Evolutionary conservation across 768 basidiomycete genomes (phyloP).

Genomic region (Wakefieldia striispora): DNA sequence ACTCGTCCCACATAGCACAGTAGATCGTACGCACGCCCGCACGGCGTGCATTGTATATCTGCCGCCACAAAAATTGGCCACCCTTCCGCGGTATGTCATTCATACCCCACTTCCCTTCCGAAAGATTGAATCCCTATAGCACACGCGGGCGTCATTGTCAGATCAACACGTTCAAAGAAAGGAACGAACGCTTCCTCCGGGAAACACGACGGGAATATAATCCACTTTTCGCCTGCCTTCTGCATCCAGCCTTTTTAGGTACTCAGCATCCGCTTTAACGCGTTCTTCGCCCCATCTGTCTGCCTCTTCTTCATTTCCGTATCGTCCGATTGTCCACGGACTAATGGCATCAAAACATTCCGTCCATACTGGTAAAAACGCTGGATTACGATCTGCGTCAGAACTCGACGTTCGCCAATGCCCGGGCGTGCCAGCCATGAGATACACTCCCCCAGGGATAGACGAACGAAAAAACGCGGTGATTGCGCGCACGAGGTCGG

Average conservation of each 20-base stretch:
- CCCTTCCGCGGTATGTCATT: conserved; percentile 73
- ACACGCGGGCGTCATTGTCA: conserved; percentile 1
- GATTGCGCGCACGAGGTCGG: conserved; percentile 54
- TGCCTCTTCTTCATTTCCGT: conserved; percentile 55
- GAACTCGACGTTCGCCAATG: conserved; percentile 72
- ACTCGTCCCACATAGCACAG: conserved; percentile 90
- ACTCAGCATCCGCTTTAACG: conserved; percentile 62
- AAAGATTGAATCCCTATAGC: conserved; percentile 65
- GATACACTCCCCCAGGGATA: conserved; percentile 72
- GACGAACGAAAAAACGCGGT: conserved; percentile 54
- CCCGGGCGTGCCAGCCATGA: conserved; percentile 67
- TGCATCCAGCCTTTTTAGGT: conserved; percentile 51
- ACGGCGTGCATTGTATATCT: conserved; percentile 65
- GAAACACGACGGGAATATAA: conserved; percentile 82
- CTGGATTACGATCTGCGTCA: conserved; percentile 69
- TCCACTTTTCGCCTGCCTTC: conserved; percentile 54
- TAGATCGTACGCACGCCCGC: conserved; percentile 67
- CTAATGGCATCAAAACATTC: conserved; percentile 78
- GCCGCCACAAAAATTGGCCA: conserved; percentile 77
- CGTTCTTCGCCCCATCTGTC: conserved; percentile 61
- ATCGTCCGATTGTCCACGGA: conserved; percentile 82
- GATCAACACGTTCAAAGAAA: background rate
- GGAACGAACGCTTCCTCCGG: conserved; percentile 72
- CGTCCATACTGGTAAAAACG: conserved; percentile 66
- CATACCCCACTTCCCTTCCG: conserved; percentile 66